phyloP scores from a whole-genome alignment of 306 rosid genomes.

The Sicyos edulis region DNA sequence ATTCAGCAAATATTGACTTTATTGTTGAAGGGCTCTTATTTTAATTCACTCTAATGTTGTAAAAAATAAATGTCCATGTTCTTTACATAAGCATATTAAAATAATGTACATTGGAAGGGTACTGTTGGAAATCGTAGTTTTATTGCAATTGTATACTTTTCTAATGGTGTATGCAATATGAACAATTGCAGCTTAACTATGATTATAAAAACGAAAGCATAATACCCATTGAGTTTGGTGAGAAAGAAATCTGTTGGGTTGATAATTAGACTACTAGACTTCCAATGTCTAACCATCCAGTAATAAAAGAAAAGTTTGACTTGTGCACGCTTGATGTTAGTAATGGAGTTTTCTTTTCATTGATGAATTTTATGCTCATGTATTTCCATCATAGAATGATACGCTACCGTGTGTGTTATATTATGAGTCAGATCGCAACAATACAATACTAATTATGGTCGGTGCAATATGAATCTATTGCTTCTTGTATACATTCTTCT shows the following conservation, averaged over 20 bases:
- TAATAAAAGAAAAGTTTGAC: not conserved
- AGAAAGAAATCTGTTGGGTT: not conserved
- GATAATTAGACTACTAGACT: not conserved
- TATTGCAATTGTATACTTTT: not conserved
- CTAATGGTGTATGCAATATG: not conserved
- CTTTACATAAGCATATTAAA: not conserved
- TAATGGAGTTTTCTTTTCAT: constrained; percentile 11
- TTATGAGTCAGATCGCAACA: too few relatives aligned
- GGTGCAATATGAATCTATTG: too few relatives aligned
- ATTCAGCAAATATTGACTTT: not conserved
- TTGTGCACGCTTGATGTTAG: not conserved
- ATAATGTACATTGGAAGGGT: not conserved
- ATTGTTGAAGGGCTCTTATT: not conserved
- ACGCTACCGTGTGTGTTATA: too few relatives aligned
- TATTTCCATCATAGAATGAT: constrained; percentile 4
- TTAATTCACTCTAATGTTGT: not conserved
- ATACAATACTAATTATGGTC: too few relatives aligned
- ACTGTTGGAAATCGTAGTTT: not conserved
- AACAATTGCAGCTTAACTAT: not conserved
- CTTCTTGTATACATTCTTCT: not conserved
- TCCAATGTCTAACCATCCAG: not conserved
- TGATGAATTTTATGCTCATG: not conserved
- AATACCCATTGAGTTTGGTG: not conserved
- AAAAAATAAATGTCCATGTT: not conserved
- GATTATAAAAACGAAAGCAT: constrained; percentile 10